Base-by-base conservation (phyloP, 2,329 filamentous ascomycete species). In the Orbilia ellipsospora region DNA sequence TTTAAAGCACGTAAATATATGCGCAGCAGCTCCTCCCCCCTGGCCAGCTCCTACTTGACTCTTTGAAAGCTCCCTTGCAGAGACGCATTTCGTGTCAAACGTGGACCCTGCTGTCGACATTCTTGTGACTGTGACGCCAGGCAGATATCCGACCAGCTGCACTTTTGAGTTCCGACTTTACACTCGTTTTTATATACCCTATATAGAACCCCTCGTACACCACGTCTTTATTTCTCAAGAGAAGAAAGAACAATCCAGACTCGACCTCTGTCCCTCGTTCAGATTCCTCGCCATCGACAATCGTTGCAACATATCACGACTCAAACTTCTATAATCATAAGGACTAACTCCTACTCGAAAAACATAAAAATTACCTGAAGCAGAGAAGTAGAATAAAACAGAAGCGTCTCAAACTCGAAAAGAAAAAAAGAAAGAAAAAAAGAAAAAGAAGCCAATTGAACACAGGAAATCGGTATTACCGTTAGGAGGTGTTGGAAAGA, bases 61-160 rank as follows among this genome's bases (percentile, higher is more conserved):
- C 61, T 59, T 59, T 52, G 48, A 73, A 36, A 36, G 69, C 69
- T 73, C 69, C 69, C 66, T 66, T 65, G 61, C 61, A 66, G 60
- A 67, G 69, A 67, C 69, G 62, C 62, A 73, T 56, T 67, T 73
- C 56, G 16, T 62, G 62, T 56, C 69, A 66, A 66, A 67, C 62
- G 61, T 73, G 69, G 61, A 48, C 59, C 59, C 50, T 56, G 44
- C 44, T n/a, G 44, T 48, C 15, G 44, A 50, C 51, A 55, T 73
- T 73, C 51, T 36, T 36, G 31, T 10, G 31, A 36, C 31, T 36
- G 48, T 45, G 45, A 55, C 68, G 61, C 45, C 68, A 60, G 48
- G 13, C 15, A 52, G 16, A 52, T 48, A 66, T 61, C 56, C 61
- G 28, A 57, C 62, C 69, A 67, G 69, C 62, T 73, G 69, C 69